Conservation (phyloP, 2,329 filamentous ascomycete species). For the Neurospora sp. region DNA sequence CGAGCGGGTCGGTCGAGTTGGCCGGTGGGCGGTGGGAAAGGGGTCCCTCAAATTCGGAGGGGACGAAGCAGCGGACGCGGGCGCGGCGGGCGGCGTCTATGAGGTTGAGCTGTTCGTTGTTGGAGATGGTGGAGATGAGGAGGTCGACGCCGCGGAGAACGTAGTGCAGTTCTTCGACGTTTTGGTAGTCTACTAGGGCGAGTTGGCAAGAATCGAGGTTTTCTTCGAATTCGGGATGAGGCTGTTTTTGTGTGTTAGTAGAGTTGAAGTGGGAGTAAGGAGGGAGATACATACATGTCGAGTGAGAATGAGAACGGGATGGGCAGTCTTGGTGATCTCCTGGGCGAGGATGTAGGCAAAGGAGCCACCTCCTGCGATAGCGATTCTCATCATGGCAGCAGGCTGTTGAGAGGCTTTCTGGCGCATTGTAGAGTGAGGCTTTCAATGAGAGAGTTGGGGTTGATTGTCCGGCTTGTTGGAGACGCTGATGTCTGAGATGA, state of each 20-base stretch:
- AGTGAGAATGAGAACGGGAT: slow-evolving; percentile 63
- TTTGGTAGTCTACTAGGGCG: slow-evolving; percentile 56
- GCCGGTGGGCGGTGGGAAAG: slow-evolving; percentile 41
- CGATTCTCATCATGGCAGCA: slow-evolving; percentile 36
- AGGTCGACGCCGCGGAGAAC: slow-evolving; percentile 63
- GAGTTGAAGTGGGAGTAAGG: background rate
- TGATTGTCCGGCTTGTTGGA: background rate
- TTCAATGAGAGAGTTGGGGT: background rate
- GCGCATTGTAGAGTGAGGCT: background rate
- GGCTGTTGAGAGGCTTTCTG: slow-evolving; percentile 2
- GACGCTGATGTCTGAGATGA: background rate
- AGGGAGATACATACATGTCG: slow-evolving; percentile 40
- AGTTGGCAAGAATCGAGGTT: slow-evolving; percentile 51
- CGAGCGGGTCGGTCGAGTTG: slow-evolving; percentile 42
- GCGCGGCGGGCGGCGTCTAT: slow-evolving; percentile 61
- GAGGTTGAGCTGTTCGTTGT: slow-evolving; percentile 55
- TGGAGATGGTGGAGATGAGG: slow-evolving; percentile 65
- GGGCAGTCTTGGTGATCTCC: slow-evolving; percentile 52
- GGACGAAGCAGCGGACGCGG: slow-evolving; percentile 59
- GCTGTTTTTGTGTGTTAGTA: slow-evolving; percentile 26
- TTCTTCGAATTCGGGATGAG: slow-evolving; percentile 41
- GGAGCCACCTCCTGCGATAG: slow-evolving; percentile 36
- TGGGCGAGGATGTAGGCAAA: slow-evolving; percentile 37
- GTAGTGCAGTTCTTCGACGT: slow-evolving; percentile 48
- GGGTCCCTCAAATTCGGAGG: slow-evolving; percentile 65